Conservation (phyloP, 2,329 filamentous ascomycete genomes). For the Aspergillus sojae region DNA sequence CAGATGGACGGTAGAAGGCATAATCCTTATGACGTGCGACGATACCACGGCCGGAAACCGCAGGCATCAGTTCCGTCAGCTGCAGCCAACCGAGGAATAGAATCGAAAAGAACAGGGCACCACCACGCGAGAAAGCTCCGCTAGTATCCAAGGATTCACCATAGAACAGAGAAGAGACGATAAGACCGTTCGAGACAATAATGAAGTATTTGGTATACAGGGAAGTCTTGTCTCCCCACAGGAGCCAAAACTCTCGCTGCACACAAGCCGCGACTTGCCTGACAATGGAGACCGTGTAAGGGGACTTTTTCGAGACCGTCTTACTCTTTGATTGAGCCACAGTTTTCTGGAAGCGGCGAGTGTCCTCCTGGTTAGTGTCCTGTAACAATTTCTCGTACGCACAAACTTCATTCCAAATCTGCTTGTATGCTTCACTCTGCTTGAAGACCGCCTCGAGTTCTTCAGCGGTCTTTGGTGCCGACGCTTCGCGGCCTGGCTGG, state of each 20-base stretch:
- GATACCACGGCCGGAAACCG: constrained; percentile 70
- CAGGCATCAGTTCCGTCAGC: constrained; percentile 76
- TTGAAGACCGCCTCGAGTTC: constrained; percentile 71
- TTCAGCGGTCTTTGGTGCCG: constrained; percentile 68
- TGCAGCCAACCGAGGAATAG: constrained; percentile 72
- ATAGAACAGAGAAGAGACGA: constrained; percentile 79
- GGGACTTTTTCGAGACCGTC: constrained; percentile 68
- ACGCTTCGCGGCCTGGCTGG: constrained; percentile 65
- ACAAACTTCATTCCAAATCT: constrained; percentile 62
- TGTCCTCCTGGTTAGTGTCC: constrained; percentile 61
- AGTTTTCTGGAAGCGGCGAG: constrained; percentile 65
- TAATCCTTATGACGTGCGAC: constrained; percentile 70
- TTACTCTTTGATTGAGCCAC: constrained; percentile 67
- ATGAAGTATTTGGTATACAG: constrained; percentile 80
- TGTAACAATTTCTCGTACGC: constrained; percentile 62
- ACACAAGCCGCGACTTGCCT: constrained; percentile 66
- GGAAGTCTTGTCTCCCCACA: constrained; percentile 73
- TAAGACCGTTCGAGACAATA: constrained; percentile 72
- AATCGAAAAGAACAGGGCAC: constrained; percentile 68
- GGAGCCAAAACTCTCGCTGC: constrained; percentile 75
- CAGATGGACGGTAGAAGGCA: constrained; percentile 70
- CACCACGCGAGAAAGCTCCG: constrained; percentile 66
- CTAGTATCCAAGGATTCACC: constrained; percentile 62
- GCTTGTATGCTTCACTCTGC: constrained; percentile 63
- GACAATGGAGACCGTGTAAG: constrained; percentile 75